Base-by-base conservation (phyloP, 495 filamentous ascomycete genomes). In the Penicillium coffeae region DNA sequence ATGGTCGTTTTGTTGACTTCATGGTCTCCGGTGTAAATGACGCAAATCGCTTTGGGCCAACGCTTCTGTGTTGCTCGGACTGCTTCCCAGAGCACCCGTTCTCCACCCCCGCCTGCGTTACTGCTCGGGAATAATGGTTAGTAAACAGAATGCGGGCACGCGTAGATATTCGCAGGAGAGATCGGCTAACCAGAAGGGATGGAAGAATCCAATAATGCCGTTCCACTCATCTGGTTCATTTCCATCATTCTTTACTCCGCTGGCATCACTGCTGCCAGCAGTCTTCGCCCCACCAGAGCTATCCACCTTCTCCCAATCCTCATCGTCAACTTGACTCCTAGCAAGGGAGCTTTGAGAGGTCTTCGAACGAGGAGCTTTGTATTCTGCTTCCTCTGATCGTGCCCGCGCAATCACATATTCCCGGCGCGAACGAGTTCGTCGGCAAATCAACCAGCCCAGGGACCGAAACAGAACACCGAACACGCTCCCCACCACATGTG, bases 31-130 rank as follows among this genome's bases (percentile, higher is more conserved):
- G 93, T 97, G 57, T 97, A 98, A 20, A 97, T 88, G 3, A 88
- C 79, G 59, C 90, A 93, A 52, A 90, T 83, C 19, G 89, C 89
- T 39, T 86, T 85, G 3, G 91, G 92, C 84, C 88, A 95, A 51
- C 88, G 82, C 50, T 83, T 80, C 69, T 96, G 93, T 4, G 89
- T 96, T 21, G 94, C 89, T 55, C 86, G 83, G 45, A 98, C 85
- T 8, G 94, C 93, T 52, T 91, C 92, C 90, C 93, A 98, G 35
- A 98, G 81, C 21, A 98, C 94, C 64, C 93, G 80, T 71, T 98
- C 93, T 48, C 94, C 93, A 34, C 93, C 93, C 25, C 93, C 93
- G 21, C 92, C 93, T 34, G 93, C 94, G 71, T 97, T 96, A 66
- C 89, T 91, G 55, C 48, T 21, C 18, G 18, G 34, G 21, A 40